Base-by-base conservation (phyloP, 2,329 filamentous ascomycete species). In the Gaeumannomyces tritici region DNA sequence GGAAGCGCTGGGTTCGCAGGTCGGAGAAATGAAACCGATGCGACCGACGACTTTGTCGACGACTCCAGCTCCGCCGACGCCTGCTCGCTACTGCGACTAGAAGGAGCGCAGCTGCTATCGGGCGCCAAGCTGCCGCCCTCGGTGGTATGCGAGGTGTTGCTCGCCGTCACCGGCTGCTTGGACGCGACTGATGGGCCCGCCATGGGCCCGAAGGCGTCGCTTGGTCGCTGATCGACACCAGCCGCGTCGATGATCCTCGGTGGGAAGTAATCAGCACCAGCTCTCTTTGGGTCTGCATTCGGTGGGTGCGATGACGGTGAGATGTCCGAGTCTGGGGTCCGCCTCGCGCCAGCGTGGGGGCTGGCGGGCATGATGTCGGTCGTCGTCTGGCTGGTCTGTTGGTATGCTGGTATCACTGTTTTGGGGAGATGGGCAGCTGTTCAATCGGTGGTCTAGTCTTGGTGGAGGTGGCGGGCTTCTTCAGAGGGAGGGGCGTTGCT, bases 1-100 rank as follows among this genome's bases (percentile, higher is more conserved):
- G 80, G 80, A 24, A 83, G 71, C 26, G 73, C 72, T 4, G 77
- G 77, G 65, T 81, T 75, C 0, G 69, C 70, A 31, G 75, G 75
- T n/a, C 72, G 70, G 4, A 75, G 76, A 66, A 83, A 83, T 11
- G 74, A 75, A 61, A 83, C 75, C 18, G 78, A 82, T 33, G 78
- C 77, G 35, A 75, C 70, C 1, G 81, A 83, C 15, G 74, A 74
- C 66, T 80, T 81, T 60, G 78, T 73, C 57, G 74, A 74, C 60
- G 33, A 35, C 33, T 73, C 66, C 15, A 68, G 59, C 35, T 28
- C 59, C 27, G 59, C 59, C 27, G 13, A 26, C 24, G 35, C 15
- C 26, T 27, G 59, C 27, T 29, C 42, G 28, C 47, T 61, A 42
- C 42, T 61, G 59, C 29, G 47, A 47, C 59, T 61, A 7, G 59